Evolutionary conservation across 2,329 filamentous ascomycete species (phyloP), one percentile per base, ranked within the genome.

Genomic region (Arthroderma sp.): DNA sequence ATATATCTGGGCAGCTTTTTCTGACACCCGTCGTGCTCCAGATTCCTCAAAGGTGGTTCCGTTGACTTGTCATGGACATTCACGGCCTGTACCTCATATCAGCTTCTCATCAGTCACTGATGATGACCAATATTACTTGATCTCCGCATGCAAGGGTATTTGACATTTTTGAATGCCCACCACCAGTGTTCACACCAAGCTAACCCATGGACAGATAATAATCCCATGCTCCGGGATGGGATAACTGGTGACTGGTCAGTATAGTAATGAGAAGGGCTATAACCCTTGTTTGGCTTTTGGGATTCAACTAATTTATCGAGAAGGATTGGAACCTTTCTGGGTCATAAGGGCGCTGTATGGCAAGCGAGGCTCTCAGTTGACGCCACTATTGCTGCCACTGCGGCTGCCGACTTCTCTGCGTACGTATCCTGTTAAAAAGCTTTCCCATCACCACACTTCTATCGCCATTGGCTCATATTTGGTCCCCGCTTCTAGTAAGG

Each of bases 291-390:
- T 22, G 15, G 15, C 15, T 22, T 22, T 22, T 22, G 5, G 22
- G 36, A 15, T 15, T 5, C 30, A 43, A 36, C 41, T 47, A 40
- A 49, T 40, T 38, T 38, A 15, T 33, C 28, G 31, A 32, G 36
- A 33, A 78, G 75, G 85, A 96, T 96, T 55, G 91, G 91, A 40
- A 96, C 91, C 33, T 96, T 96, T 61, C 82, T 98, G 57, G 91
- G 91, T 36, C 91, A 98, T 71, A 96, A 98, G 68, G 91, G 91
- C 50, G 91, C 91, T 33, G 89, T 96, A 48, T 98, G 91, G 87
- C 88, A 95, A 68, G 85, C 88, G 44, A 79, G 88, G 55, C 74
- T 98, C 32, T 94, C 87, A 43, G 80, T 85, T 15, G 87, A 96
- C 66, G 85, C 87, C 36, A 80, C 78, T 28, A 81, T 87, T 40